Base-by-base conservation (phyloP, 2,329 filamentous ascomycete genomes). In the Trichophyton verrucosum region DNA sequence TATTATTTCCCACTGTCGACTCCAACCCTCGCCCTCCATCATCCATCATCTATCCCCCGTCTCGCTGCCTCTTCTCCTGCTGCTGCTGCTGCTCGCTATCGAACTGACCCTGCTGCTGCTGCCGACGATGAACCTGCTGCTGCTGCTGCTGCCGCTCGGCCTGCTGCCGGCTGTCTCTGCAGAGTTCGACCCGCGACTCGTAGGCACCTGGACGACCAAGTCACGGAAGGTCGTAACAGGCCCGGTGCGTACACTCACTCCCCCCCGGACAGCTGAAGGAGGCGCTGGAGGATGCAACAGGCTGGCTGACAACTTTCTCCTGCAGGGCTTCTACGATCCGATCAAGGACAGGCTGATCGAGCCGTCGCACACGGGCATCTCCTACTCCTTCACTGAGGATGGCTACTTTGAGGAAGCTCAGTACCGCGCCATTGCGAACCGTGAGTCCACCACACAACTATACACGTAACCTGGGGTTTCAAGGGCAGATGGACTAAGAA, bases 181-280 rank as follows among this genome's bases (percentile, higher is more conserved):
- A 9, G 62, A 51, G 20, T 6, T 62, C 20, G 76, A 80, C 64
- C 70, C 76, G 36, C 74, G 80, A 59, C 74, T 88, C 36, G 79
- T 83, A n/a, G 86, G 86, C 62, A 89, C 86, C 62, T 89, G 86
- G 86, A 81, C 82, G 15, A 86, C 84, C 53, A 89, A 89, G 72
- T 86, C 84, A 27, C 82, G 81, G 69, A 81, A 82, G 63, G 86
- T 87, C 46, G 69, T 88, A 51, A 89, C 86, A 7, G 86, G 86
- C 51, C 82, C 85, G 60, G 86, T 88, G 82, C 62, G 77, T 75
- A 15, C 42, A 44, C 8, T 3, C 38, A 11, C 27, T 36, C 1
- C 27, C 22, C 2, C 4, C 15, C 8, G 22, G 49, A 38, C 24
- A n/a, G 6, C 17, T 13, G 44, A 13, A 11, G 60, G 22, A 36